Evolutionary conservation across 305 asterid species (phyloP), one percentile per base, ranked within the genome.

Genomic region (Fraxinus paxiana): DNA sequence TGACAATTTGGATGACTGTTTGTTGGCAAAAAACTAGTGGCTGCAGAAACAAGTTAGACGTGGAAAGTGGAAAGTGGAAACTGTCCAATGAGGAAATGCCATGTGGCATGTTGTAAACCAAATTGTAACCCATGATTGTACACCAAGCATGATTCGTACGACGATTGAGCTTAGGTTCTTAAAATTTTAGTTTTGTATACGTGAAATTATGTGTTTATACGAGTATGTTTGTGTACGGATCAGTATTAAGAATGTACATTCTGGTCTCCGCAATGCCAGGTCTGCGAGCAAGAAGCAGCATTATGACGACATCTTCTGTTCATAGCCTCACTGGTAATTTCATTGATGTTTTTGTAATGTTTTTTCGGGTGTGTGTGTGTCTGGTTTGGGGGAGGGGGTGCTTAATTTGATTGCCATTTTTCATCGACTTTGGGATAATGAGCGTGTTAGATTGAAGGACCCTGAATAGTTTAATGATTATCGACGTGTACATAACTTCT

Each of bases 241-340:
- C 31, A 17, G 73, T 65, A 65, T 65, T 26, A 26, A 4, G 18
- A 65, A 65, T 65, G 73, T 26, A 17, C 34, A 9, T 75, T 78
- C 30, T 28, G 78, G 78, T 78, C 82, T 84, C 73, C 78, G 70
- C 43, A 28, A 79, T 81, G 81, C 84, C 79, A 86, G 91, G 83
- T 70, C 78, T 8, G 38, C n/a, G 38, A 31, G 86, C 61, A 41
- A 48, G 75, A 12, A 70, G 76, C 67, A 34, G 83, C 86, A 73
- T 41, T 24, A 90, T 90, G 94, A 87, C 92, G 90, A 86, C 92
- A 10, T 90, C 94, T 31, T 89, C 92, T 8, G 82, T 84, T 84
- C 90, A 82, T 74, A 86, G 88, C 82, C 83, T 86, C 79, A 86
- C 90, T 72, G 92, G 94, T 90, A 82, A 84, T 81, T 80, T 65